These are phyloP conservation scores for Halophytophthora batemanensis DNA, from an alignment of 352 stramenopile genomes.

Conservation along the genomic window DNA sequence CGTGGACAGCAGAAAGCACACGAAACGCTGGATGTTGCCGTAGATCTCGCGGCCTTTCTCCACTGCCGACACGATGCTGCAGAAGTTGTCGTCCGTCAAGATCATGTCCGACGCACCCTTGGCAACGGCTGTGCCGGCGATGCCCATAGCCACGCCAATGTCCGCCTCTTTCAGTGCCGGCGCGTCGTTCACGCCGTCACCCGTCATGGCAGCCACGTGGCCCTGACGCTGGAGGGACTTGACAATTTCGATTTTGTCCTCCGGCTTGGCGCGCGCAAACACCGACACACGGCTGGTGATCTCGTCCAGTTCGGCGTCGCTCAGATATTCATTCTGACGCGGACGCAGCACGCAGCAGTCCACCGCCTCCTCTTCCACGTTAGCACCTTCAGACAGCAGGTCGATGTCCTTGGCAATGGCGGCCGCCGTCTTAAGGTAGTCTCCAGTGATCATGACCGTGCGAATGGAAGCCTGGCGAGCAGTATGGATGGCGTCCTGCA, in stretches of 20 bases:
- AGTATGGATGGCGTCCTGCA: slow-evolving; percentile 55
- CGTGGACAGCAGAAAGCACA: slow-evolving; percentile 97
- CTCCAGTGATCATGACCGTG: slow-evolving; percentile 92
- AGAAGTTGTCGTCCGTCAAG: slow-evolving; percentile 97
- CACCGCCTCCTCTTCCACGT: slow-evolving; percentile 47
- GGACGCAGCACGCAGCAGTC: slow-evolving; percentile 64
- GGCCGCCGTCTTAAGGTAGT: slow-evolving; percentile 93
- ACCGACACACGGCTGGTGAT: slow-evolving; percentile 78
- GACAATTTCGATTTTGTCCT: slow-evolving; percentile 96
- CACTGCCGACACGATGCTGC: slow-evolving; percentile 95
- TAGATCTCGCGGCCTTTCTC: slow-evolving; percentile 97
- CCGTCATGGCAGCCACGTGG: slow-evolving; percentile 93
- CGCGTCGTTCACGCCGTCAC: slow-evolving; percentile 98
- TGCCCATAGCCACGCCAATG: slow-evolving; percentile 96
- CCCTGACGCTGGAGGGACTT: slow-evolving; percentile 88
- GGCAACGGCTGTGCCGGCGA: slow-evolving; percentile 95
- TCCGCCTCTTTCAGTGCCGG: slow-evolving; percentile 95
- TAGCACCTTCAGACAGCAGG: slow-evolving; percentile 61
- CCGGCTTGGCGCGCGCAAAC: slow-evolving; percentile 94
- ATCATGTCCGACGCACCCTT: slow-evolving; percentile 98
- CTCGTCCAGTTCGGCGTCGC: slow-evolving; percentile 78
- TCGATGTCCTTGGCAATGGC: slow-evolving; percentile 91
- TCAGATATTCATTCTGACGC: slow-evolving; percentile 38
- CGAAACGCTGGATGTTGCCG: slow-evolving; percentile 96
- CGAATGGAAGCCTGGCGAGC: slow-evolving; percentile 53